Conservation (phyloP, 306 rosid genomes). For the Quercus cerris region DNA sequence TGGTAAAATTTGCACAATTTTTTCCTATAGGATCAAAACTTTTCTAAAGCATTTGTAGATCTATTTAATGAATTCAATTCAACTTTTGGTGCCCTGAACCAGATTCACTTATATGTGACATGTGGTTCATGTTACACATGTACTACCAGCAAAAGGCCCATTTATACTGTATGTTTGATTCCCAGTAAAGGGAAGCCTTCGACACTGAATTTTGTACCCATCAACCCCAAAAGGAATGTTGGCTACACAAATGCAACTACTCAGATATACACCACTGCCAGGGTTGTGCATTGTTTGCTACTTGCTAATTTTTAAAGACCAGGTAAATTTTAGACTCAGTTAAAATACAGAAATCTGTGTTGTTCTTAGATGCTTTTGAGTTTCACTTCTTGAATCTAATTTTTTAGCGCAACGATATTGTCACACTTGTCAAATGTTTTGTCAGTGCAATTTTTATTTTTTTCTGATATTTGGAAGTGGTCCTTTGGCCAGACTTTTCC, state of each 20-base stretch:
- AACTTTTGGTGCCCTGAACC: background rate
- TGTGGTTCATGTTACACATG: background rate
- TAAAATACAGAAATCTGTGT: background rate
- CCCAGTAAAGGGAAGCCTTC: background rate
- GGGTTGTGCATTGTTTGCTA: background rate
- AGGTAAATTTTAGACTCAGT: background rate
- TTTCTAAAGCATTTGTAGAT: background rate
- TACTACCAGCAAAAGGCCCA: background rate
- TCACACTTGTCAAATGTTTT: too few species aligned
- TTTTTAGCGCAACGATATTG: background rate
- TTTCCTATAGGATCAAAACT: background rate
- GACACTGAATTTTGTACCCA: background rate
- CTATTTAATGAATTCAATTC: background rate
- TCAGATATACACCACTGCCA: background rate
- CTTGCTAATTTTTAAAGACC: background rate
- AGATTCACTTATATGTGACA: background rate
- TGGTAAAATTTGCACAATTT: slow-evolving; percentile 23
- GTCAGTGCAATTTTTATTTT: background rate
- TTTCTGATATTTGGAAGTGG: background rate
- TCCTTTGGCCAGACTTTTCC: background rate
- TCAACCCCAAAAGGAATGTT: background rate
- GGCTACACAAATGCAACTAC: background rate
- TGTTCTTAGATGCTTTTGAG: background rate
- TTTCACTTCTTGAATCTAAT: background rate
- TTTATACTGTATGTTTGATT: background rate